phyloP scores from a whole-genome alignment of 2,329 filamentous ascomycete species.

The Allantophomopsis cytisporea region DNA sequence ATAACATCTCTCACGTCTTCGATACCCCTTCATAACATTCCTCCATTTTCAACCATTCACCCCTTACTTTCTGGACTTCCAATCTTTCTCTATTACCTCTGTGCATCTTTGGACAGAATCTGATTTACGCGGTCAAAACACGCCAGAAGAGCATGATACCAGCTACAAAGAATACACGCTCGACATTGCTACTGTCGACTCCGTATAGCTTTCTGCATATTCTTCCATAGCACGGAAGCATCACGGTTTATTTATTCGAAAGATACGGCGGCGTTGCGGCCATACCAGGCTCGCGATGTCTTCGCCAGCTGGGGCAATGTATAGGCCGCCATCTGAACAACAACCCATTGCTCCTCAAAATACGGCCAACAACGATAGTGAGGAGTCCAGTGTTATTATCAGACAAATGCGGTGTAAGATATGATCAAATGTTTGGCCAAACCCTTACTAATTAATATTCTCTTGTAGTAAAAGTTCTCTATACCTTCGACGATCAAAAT shows the following conservation, averaged over 20 bases:
- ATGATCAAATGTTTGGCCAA: conserved; percentile 1
- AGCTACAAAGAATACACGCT: not conserved
- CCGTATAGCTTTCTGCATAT: too few species aligned
- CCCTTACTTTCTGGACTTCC: too few species aligned
- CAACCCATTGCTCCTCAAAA: conserved; percentile 3
- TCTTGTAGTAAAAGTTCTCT: conserved; percentile 76
- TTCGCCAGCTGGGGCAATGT: conserved; percentile 9
- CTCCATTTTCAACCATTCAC: too few species aligned
- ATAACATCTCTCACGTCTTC: too few species aligned
- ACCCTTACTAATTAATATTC: conserved; percentile 6
- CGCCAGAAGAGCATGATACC: not conserved
- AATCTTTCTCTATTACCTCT: too few species aligned
- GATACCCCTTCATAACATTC: too few species aligned
- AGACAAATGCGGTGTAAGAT: conserved; percentile 55
- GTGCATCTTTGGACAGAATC: too few species aligned
- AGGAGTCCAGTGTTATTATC: conserved; percentile 38
- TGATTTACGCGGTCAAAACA: too few species aligned
- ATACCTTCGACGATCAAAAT: conserved; percentile 84
- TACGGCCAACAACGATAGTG: conserved; percentile 9
- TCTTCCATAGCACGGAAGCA: conserved; percentile 4
- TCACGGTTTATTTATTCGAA: conserved; percentile 4
- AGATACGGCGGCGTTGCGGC: conserved; percentile 7
- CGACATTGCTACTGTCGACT: not conserved
- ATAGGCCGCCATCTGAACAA: conserved; percentile 6
- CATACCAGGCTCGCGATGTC: conserved; percentile 13